A percentile compares a stretch with the other conserved stretches of the same genome.
phyloP scores from a whole-genome alignment of 1,139 yeast genomes.

The Suhomyces chickasaworum region DNA sequence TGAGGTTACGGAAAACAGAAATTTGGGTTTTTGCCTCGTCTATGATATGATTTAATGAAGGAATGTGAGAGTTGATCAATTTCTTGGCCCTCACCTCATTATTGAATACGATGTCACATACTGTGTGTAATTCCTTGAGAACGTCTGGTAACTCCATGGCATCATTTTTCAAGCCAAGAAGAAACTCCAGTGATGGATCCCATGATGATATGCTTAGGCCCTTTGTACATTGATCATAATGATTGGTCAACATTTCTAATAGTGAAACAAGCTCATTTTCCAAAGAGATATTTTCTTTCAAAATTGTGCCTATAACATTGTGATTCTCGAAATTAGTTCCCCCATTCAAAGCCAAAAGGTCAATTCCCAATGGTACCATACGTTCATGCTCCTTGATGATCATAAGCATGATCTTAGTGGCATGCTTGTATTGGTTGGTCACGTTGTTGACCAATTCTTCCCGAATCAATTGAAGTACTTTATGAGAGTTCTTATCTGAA shows the following conservation, averaged over 20 bases:
- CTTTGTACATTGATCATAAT: conserved; percentile 73
- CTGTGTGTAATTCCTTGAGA: conserved; percentile 26
- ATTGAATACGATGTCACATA: conserved; percentile 40
- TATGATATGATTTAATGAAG: conserved; percentile 22
- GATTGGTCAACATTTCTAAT: conserved; percentile 72
- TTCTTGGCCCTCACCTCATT: conserved; percentile 39
- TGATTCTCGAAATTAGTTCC: conserved; percentile 6
- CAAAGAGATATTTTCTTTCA: conserved; percentile 48
- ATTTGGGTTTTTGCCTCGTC: conserved; percentile 20
- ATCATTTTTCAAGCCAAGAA: conserved; percentile 39
- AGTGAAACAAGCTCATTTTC: conserved; percentile 74
- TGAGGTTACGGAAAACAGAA: conserved; percentile 25
- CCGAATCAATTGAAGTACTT: conserved; percentile 26
- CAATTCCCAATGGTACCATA: conserved; percentile 21
- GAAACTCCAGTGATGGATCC: conserved; percentile 19
- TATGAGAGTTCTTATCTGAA: conserved; percentile 31
- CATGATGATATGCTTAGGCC: conserved; percentile 20
- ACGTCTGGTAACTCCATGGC: conserved; percentile 31
- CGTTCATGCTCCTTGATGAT: conserved; percentile 27
- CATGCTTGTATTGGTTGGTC: conserved; percentile 18
- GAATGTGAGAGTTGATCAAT: conserved; percentile 20
- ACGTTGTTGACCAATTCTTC: conserved; percentile 21
- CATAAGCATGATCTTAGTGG: conserved; percentile 20
- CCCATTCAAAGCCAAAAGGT: conserved; percentile 7
- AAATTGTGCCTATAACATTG: conserved; percentile 14